These are phyloP conservation scores for Boletus reticulatus DNA, from an alignment of 768 basidiomycete genomes.

Conservation along the genomic window DNA sequence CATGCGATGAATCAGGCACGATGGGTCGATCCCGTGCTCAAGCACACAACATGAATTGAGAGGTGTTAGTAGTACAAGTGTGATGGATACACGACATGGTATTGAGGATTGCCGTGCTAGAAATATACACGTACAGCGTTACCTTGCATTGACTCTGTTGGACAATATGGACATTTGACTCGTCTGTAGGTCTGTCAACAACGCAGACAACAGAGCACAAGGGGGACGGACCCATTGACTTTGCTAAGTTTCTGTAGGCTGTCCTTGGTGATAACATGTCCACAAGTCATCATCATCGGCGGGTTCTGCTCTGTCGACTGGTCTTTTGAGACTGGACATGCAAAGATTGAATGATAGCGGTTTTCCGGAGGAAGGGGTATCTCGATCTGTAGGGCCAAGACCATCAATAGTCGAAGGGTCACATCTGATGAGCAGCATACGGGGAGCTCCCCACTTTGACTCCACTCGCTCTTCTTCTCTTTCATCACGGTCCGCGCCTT, in stretches of 20 bases:
- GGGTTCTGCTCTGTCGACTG: conserved; percentile 92
- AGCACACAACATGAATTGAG: background rate
- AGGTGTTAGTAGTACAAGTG: conserved; percentile 7
- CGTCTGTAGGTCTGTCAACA: conserved; percentile 46
- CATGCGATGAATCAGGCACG: conserved; percentile 20
- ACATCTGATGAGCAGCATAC: conserved; percentile 38
- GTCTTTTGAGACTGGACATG: conserved; percentile 97
- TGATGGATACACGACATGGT: conserved; percentile 2
- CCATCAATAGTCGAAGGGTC: background rate
- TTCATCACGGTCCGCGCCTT: conserved; percentile 94
- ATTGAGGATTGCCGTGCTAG: conserved; percentile 28
- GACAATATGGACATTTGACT: conserved; percentile 97
- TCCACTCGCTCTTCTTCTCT: conserved; percentile 92
- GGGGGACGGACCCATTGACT: conserved; percentile 65
- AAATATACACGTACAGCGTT: conserved; percentile 67
- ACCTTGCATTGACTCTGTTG: conserved; percentile 63
- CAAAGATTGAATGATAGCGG: conserved; percentile 95
- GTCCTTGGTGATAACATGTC: conserved; percentile 93
- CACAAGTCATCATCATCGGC: conserved; percentile 97
- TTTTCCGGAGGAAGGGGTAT: conserved; percentile 84
- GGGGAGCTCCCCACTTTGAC: conserved; percentile 83
- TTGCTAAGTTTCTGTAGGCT: conserved; percentile 89
- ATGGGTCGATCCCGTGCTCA: conserved; percentile 26
- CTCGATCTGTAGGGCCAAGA: conserved; percentile 66
- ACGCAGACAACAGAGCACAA: background rate